A percentile compares a stretch with the other conserved stretches of the same genome.
Evolutionary conservation across 768 basidiomycete genomes (phyloP).

Genomic region (Tylopilus sp.): DNA sequence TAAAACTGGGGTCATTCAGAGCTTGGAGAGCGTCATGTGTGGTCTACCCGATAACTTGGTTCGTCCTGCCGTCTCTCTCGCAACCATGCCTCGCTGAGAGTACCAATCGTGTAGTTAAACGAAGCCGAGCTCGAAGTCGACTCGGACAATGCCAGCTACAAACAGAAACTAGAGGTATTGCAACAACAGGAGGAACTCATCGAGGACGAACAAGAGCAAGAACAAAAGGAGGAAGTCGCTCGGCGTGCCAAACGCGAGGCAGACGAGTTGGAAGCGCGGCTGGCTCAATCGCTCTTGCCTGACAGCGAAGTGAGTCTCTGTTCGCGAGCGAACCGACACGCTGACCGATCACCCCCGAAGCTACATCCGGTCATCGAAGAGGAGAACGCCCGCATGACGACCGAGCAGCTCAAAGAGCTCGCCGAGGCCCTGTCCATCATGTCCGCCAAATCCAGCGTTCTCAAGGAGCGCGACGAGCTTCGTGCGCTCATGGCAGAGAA

Average conservation of each 20-base stretch:
- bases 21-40: slow-evolving; percentile 86
- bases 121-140: slow-evolving; percentile 97
- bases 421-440: slow-evolving; percentile 87
- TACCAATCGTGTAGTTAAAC: slow-evolving; percentile 61
- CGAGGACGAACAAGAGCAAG: slow-evolving; percentile 98
- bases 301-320: slow-evolving; percentile 71
- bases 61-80: slow-evolving; percentile 25
- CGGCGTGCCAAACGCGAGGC: slow-evolving; percentile 80
- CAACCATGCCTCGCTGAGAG: not conserved
- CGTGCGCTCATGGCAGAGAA: slow-evolving; percentile 93
- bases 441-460: slow-evolving; percentile 89
- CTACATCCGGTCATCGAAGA: slow-evolving; percentile 57
- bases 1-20: slow-evolving; percentile 74
- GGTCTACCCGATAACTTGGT: slow-evolving; percentile 94
- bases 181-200: slow-evolving; percentile 99
- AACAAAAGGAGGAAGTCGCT: slow-evolving; percentile 92
- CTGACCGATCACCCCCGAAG: slow-evolving; percentile 32
- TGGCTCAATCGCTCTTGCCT: slow-evolving; percentile 80
- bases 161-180: slow-evolving; percentile 96
- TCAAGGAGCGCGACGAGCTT: slow-evolving; percentile 94
- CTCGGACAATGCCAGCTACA: slow-evolving; percentile 90
- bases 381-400: slow-evolving; percentile 92
- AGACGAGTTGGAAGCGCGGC: slow-evolving; percentile 72
- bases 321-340: not conserved
- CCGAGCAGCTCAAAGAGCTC: slow-evolving; percentile 92